phyloP scores from a whole-genome alignment of 352 stramenopile species.

The Pythium aristosporum region DNA sequence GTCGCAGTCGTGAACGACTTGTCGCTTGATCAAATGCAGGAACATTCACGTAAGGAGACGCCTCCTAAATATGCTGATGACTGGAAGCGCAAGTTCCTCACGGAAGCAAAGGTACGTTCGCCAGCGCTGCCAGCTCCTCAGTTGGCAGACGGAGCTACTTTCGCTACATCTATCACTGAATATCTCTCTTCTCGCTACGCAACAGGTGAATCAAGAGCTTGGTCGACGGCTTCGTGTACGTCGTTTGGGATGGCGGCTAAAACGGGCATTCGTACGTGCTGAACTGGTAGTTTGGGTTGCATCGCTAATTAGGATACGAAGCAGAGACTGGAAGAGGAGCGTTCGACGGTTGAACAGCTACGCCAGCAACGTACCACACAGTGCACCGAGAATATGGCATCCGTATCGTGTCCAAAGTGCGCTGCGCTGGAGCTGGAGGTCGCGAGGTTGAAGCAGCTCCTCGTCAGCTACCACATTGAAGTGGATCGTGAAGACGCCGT shows the following conservation, averaged over 20 bases:
- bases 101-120: conserved; percentile 55
- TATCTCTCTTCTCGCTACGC: background rate
- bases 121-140: background rate
- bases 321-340: conserved; percentile 41
- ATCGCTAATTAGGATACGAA: conserved; percentile 43
- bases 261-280: background rate
- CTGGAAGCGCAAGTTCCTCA: conserved; percentile 67
- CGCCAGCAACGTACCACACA: conserved; percentile 11
- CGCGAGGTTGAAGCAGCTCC: conserved; percentile 6
- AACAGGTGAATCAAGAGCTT: conserved; percentile 76
- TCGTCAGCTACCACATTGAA: conserved; percentile 12
- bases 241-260: background rate
- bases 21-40: conserved; percentile 20
- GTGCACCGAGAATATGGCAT: conserved; percentile 15
- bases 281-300: background rate
- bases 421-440: conserved; percentile 24
- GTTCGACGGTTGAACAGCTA: conserved; percentile 34
- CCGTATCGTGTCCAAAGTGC: conserved; percentile 21
- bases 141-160: conserved; percentile 1
- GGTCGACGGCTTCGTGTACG: conserved; percentile 58
- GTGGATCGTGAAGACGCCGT: background rate
- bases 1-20: background rate
- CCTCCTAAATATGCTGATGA: conserved; percentile 30
- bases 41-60: conserved; percentile 18
- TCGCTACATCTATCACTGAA: background rate